Conservation (phyloP, 805 yeast genomes). For the Ogataea nakhonphanomensis region DNA sequence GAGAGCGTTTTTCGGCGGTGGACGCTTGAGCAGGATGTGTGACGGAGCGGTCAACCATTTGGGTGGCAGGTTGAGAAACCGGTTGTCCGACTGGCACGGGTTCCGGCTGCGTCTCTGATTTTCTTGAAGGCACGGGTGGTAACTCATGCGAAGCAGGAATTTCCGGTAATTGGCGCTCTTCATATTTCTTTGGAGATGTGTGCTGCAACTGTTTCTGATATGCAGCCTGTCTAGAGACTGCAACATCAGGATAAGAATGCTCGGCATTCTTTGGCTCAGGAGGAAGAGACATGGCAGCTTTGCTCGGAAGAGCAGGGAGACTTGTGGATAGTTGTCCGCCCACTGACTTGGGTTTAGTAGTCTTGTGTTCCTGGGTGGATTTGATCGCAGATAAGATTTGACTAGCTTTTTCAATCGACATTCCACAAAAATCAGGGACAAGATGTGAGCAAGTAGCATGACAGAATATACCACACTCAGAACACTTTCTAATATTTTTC, state of each 20-base stretch:
- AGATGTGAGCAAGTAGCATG: slow-evolving; percentile 89
- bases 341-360: slow-evolving; percentile 8
- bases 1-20: neutral
- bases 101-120: neutral
- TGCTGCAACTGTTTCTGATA: slow-evolving; percentile 10
- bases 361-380: slow-evolving; percentile 50
- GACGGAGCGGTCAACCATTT: too few relatives aligned
- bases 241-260: slow-evolving; percentile 23
- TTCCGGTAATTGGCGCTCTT: slow-evolving; percentile 18
- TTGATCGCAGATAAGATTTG: slow-evolving; percentile 81
- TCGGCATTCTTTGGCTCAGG: neutral
- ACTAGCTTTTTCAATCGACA: slow-evolving; percentile 96
- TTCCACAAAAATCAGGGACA: slow-evolving; percentile 98
- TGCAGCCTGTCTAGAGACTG: slow-evolving; percentile 21
- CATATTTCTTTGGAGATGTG: slow-evolving; percentile 9
- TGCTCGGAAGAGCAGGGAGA: slow-evolving; percentile 12
- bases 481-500: slow-evolving; percentile 87
- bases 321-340: slow-evolving; percentile 15
- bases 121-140: slow-evolving; percentile 17
- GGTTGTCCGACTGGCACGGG: neutral
- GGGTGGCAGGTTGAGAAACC: neutral
- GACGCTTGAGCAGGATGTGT: neutral
- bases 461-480: slow-evolving; percentile 92
- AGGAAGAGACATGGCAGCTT: slow-evolving; percentile 5
- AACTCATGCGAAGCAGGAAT: slow-evolving; percentile 14